Conservation (phyloP, 2,329 filamentous ascomycete species). For the Phaeosphaeria sp. region DNA sequence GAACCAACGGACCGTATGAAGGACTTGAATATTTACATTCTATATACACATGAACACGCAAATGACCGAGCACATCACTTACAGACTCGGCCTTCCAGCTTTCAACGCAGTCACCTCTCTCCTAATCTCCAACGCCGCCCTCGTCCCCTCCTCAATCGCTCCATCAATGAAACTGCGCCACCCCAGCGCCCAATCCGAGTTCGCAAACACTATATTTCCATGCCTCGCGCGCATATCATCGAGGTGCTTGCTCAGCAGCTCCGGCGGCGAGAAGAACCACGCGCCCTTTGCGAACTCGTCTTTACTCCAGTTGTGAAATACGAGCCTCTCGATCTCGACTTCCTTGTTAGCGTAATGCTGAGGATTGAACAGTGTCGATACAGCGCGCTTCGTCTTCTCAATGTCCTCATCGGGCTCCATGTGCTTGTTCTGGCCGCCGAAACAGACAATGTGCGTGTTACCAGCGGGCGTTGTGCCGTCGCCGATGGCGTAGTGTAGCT, state of each 20-base stretch:
- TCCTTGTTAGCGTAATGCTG: slow-evolving; percentile 3
- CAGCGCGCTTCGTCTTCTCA: slow-evolving; percentile 38
- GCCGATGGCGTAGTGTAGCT: slow-evolving; percentile 53
- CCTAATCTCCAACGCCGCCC: slow-evolving; percentile 42
- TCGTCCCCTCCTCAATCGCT: slow-evolving; percentile 56
- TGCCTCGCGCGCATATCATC: slow-evolving; percentile 51
- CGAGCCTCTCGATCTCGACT: slow-evolving; percentile 26
- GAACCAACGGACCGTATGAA: no score
- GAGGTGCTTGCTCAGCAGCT: slow-evolving; percentile 49
- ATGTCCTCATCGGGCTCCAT: slow-evolving; percentile 55
- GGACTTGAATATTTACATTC: no score
- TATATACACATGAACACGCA: no score
- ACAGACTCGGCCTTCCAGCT: not conserved
- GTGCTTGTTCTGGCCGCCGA: slow-evolving; percentile 54
- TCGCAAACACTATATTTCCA: slow-evolving; percentile 56
- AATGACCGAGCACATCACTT: no score
- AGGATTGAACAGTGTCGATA: slow-evolving; percentile 37
- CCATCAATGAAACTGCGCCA: slow-evolving; percentile 61
- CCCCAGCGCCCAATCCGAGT: slow-evolving; percentile 58
- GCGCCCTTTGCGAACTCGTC: slow-evolving; percentile 58
- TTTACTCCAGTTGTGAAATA: slow-evolving; percentile 59
- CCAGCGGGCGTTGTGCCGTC: slow-evolving; percentile 52
- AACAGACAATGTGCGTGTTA: slow-evolving; percentile 58
- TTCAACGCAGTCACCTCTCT: slow-evolving; percentile 14
- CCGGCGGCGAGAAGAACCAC: slow-evolving; percentile 40